A percentile compares a stretch with the other conserved stretches of the same genome.
Evolutionary conservation across 2,329 filamentous ascomycete genomes (phyloP).

Genomic region (Coniochaeta hoffmannii): DNA sequence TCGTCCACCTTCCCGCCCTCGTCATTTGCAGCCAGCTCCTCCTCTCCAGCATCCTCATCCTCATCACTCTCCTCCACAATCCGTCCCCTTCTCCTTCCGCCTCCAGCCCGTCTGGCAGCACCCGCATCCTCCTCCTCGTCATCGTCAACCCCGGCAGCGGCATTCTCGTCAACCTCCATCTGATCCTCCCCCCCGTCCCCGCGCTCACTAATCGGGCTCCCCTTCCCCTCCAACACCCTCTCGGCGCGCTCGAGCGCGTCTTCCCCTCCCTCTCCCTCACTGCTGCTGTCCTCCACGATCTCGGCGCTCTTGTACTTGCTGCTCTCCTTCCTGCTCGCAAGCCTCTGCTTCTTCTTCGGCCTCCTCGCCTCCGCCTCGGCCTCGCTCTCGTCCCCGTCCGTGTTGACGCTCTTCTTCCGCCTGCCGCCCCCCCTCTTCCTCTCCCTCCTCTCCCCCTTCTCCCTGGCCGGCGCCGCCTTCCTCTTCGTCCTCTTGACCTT

Average conservation of each 20-base stretch:
- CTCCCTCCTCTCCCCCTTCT: slow-evolving; percentile 13
- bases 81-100: slow-evolving; percentile 40
- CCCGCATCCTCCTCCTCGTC: slow-evolving; percentile 44
- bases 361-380: slow-evolving; percentile 33
- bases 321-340: slow-evolving; percentile 42
- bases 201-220: slow-evolving; percentile 30
- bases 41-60: slow-evolving; percentile 32
- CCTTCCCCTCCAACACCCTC: slow-evolving; percentile 17
- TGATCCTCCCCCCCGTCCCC: slow-evolving; percentile 27
- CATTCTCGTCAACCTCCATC: slow-evolving; percentile 44
- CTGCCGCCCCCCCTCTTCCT: slow-evolving; percentile 26
- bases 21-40: slow-evolving; percentile 11
- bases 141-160: slow-evolving; percentile 27
- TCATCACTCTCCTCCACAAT: slow-evolving; percentile 49
- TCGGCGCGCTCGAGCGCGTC: slow-evolving; percentile 23
- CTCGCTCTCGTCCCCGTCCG: slow-evolving; percentile 38
- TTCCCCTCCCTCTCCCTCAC: slow-evolving; percentile 23
- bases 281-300: slow-evolving; percentile 71
- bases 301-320: slow-evolving; percentile 81
- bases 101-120: slow-evolving; percentile 27
- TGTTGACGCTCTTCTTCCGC: slow-evolving; percentile 54
- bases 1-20: neutral
- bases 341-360: slow-evolving; percentile 55
- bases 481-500: slow-evolving; percentile 72
- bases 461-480: slow-evolving; percentile 25